Conservation (phyloP, 768 basidiomycete genomes). For the Suillus placidus region DNA sequence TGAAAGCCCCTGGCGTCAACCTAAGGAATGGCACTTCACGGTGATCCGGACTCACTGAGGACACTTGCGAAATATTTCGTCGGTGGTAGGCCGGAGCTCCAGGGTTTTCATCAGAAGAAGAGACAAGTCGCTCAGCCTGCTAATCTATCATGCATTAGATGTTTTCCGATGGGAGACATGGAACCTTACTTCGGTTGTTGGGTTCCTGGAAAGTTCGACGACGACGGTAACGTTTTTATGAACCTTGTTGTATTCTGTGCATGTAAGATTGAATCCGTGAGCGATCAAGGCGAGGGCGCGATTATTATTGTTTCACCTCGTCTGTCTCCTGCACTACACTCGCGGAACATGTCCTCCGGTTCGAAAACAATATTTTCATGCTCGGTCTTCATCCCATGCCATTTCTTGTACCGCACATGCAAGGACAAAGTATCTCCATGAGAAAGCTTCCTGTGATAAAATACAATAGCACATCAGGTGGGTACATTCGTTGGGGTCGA, state of each 20-base stretch:
- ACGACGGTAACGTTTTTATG: background rate
- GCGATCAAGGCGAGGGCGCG: background rate
- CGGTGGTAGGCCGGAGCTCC: background rate
- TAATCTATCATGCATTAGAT: background rate
- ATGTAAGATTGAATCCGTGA: background rate
- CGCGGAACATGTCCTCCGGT: background rate
- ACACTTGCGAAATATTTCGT: background rate
- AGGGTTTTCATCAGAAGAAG: background rate
- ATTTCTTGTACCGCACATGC: too few species aligned
- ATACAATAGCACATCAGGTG: background rate
- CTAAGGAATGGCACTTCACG: background rate
- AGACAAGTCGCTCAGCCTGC: background rate
- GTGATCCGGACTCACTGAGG: background rate
- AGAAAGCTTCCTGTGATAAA: background rate
- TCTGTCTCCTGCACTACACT: background rate
- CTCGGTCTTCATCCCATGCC: too few species aligned
- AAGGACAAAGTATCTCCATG: too few species aligned
- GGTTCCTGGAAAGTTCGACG: background rate
- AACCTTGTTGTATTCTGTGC: background rate
- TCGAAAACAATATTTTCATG: background rate
- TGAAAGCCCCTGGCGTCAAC: background rate
- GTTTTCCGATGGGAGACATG: background rate
- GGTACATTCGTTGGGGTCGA: fast-evolving
- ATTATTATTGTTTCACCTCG: background rate
- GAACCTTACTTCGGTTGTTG: background rate